A percentile compares a stretch with the other conserved stretches of the same genome.
phyloP scores from a whole-genome alignment of 2,329 filamentous ascomycete species.

The Colletotrichum sp. region DNA sequence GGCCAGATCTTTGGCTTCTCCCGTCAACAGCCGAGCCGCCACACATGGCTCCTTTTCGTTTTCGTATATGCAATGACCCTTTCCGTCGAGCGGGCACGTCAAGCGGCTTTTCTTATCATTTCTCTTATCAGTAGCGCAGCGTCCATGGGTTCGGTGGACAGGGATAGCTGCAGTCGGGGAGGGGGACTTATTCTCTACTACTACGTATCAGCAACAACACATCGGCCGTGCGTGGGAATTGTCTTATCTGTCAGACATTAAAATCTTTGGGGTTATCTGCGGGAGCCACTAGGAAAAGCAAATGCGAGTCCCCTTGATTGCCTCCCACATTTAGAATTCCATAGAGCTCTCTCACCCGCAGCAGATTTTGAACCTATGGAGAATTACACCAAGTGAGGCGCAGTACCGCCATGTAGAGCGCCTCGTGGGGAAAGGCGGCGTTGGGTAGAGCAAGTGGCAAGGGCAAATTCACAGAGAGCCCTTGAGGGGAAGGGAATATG shows the following conservation, averaged over 20 bases:
- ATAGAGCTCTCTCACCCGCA: neutral
- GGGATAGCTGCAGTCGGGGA: neutral
- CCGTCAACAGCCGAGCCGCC: neutral
- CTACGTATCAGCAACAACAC: neutral
- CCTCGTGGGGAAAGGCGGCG: neutral
- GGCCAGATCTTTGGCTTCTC: neutral
- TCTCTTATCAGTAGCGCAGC: neutral
- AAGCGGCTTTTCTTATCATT: neutral
- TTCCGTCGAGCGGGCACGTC: neutral
- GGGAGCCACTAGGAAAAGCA: neutral
- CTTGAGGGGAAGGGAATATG: neutral
- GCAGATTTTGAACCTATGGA: neutral
- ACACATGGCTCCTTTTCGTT: neutral
- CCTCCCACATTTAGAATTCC: neutral
- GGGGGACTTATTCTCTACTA: too few species aligned
- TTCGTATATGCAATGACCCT: neutral
- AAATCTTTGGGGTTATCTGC: neutral
- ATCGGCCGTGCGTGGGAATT: neutral
- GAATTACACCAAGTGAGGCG: neutral
- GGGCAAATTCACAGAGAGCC: neutral
- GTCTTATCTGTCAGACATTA: neutral
- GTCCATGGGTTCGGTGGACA: neutral
- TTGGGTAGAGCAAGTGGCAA: neutral
- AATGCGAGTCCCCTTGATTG: neutral
- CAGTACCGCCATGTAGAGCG: neutral